Base-by-base conservation (phyloP, 176 grass and related monocot genomes). In the maize (Zea mays) region DNA sequence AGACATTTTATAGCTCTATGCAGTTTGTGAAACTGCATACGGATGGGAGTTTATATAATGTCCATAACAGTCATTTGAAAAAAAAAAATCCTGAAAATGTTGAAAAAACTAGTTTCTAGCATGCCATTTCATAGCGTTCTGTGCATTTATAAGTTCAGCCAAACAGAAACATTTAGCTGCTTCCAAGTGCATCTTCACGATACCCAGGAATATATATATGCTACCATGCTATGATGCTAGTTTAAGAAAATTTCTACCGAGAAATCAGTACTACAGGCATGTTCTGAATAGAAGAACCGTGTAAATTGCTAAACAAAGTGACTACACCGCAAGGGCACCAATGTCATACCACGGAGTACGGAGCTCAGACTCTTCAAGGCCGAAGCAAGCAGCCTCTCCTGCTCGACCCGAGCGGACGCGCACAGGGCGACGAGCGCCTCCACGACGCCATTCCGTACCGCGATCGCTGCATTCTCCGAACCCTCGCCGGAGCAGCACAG, bases 291-390 rank as follows among this genome's bases (percentile, higher is more conserved):
- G 10, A 70, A 75, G 37, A 35, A 66, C 10, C 1, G 1, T 17
- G 21, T 35, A 67, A 72, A 19, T 38, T 77, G 60, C 44, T 15
- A 54, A 69, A 46, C n/a, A 55, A 39, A 74, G 20, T 41, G 2
- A 5, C 14, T 39, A 10, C 44, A 56, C 67, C 33, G 3, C 34
- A 63, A 41, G 55, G 21, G 69, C 20, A 58, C 41, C 8, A 57
- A 74, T 8, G 60, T 44, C 73, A 79, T 94, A 98, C 95, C 91
- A 17, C 83, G 84, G 48, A 98, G 49, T 79, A 94, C 21, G 33
- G 85, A 92, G 87, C 85, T 83, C 75, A 98, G 71, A 19, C 89
- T 80, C 81, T 92, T 98, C 60, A 92, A 77, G 73, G 73, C 80
- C 39, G 64, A 86, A 71, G 56, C 68, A 75, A 94, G 82, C 56